Percentiles rank a stretch among this genome's conserved stretches.
phyloP scores from a whole-genome alignment of 1,139 yeast genomes.

The Sugiyamaella grinbergsii region DNA sequence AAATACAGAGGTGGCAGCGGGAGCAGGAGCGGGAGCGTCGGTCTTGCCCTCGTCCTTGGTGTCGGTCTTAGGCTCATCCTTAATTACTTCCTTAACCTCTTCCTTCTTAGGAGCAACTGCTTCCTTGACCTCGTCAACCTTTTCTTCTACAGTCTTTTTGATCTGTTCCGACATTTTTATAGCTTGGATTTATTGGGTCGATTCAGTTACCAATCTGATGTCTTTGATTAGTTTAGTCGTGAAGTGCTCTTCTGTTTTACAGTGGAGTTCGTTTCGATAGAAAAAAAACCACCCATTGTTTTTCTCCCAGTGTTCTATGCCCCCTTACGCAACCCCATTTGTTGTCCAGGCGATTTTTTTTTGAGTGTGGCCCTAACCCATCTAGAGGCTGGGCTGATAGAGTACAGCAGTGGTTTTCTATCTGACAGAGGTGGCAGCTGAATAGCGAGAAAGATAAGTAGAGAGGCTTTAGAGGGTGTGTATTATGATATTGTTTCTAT shows the following conservation, averaged over 20 bases:
- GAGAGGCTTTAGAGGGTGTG: too few species aligned
- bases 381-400: not conserved
- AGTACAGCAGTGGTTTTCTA: too few species aligned
- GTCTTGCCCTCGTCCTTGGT: constrained; percentile 22
- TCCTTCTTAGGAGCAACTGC: constrained; percentile 26
- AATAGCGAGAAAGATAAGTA: too few species aligned
- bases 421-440: too few species aligned
- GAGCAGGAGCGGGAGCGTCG: constrained; percentile 14
- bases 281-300: not conserved
- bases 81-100: constrained; percentile 17
- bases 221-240: too few species aligned
- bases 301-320: not conserved
- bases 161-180: constrained; percentile 20
- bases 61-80: constrained; percentile 4
- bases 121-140: constrained; percentile 27
- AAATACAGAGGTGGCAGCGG: constrained; percentile 27
- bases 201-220: not conserved
- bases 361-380: not conserved
- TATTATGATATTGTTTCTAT: too few species aligned
- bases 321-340: not conserved
- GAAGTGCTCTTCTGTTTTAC: too few species aligned
- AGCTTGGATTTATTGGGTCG: not conserved
- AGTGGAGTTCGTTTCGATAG: not conserved
- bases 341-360: not conserved
- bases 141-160: constrained; percentile 24